A percentile compares a stretch with the other conserved stretches of the same genome.
phyloP scores from a whole-genome alignment of 192 early-diverging fungal genomes.

The Martensiomyces pterosporus region DNA sequence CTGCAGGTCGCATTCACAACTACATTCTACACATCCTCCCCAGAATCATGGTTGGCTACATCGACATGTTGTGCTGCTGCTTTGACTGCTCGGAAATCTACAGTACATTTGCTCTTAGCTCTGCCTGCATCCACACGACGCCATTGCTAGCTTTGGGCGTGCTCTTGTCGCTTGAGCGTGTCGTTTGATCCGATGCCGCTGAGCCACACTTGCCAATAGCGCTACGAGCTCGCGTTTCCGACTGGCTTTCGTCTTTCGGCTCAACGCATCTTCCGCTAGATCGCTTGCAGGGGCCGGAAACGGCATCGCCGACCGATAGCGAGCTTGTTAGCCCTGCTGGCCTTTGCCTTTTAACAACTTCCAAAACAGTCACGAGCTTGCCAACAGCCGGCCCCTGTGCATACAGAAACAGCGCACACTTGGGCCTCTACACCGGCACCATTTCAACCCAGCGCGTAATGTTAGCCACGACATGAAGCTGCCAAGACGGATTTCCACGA shows the following conservation, averaged over 20 bases:
- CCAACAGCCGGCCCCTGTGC: slow-evolving; percentile 36
- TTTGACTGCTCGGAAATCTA: neutral
- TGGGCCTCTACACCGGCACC: too few relatives aligned
- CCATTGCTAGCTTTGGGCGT: neutral
- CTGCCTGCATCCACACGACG: slow-evolving; percentile 27
- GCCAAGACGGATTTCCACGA: too few relatives aligned
- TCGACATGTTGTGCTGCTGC: neutral
- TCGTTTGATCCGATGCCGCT: too few relatives aligned
- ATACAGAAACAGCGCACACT: slow-evolving; percentile 23
- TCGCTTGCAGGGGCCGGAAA: slow-evolving; percentile 1
- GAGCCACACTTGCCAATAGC: too few relatives aligned
- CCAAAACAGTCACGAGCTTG: slow-evolving; percentile 36
- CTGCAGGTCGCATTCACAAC: neutral
- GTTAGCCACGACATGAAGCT: too few relatives aligned
- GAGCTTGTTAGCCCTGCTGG: neutral
- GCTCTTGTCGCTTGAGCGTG: too few relatives aligned
- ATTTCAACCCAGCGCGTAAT: too few relatives aligned
- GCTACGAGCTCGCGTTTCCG: too few relatives aligned
- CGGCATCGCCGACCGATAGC: slow-evolving; percentile 16
- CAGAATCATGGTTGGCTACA: neutral
- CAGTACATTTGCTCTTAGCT: neutral
- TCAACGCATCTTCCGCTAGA: neutral
- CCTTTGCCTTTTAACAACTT: slow-evolving; percentile 30
- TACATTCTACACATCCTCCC: neutral
- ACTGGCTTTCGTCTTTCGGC: neutral